phyloP scores from a whole-genome alignment of 2,329 filamentous ascomycete species.

The Ophiostoma ips region DNA sequence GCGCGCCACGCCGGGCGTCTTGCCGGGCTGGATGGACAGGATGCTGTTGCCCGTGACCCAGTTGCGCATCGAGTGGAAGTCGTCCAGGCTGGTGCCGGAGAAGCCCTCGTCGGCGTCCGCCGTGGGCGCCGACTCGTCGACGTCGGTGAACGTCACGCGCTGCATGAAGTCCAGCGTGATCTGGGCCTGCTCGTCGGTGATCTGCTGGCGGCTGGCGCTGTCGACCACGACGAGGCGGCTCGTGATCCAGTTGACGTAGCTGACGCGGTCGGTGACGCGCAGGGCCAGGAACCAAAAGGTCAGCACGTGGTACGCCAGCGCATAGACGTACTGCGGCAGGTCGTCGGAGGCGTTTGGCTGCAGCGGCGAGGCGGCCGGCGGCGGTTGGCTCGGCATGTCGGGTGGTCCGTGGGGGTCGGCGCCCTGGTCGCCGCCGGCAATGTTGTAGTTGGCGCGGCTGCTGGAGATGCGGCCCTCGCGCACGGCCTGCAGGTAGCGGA shows the following conservation, averaged over 20 bases:
- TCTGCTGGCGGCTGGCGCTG: conserved; percentile 54
- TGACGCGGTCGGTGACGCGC: conserved; percentile 68
- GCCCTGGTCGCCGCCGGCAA: not conserved
- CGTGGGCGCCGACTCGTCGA: conserved; percentile 54
- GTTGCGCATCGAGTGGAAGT: conserved; percentile 42
- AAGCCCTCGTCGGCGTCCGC: conserved; percentile 44
- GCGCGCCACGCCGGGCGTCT: conserved; percentile 49
- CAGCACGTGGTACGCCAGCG: conserved; percentile 86
- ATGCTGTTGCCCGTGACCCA: conserved; percentile 65
- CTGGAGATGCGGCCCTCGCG: conserved; percentile 49
- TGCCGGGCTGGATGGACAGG: conserved; percentile 57
- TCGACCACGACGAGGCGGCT: conserved; percentile 77
- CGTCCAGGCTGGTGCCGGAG: conserved; percentile 37
- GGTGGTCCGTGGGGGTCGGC: conserved; percentile 14
- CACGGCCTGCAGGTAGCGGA: conserved; percentile 82
- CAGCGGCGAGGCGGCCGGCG: no score
- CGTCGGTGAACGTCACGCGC: conserved; percentile 70
- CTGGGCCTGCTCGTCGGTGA: conserved; percentile 80
- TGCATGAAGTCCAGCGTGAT: conserved; percentile 95
- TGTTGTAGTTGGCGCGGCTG: conserved; percentile 24
- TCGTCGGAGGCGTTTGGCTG: conserved; percentile 43
- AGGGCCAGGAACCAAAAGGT: conserved; percentile 93
- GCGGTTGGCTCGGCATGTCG: conserved; percentile 16
- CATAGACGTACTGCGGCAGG: conserved; percentile 84
- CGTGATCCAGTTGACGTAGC: conserved; percentile 80